Conservation (phyloP, 768 basidiomycete genomes). For the Boletus rufocinnamomeus region DNA sequence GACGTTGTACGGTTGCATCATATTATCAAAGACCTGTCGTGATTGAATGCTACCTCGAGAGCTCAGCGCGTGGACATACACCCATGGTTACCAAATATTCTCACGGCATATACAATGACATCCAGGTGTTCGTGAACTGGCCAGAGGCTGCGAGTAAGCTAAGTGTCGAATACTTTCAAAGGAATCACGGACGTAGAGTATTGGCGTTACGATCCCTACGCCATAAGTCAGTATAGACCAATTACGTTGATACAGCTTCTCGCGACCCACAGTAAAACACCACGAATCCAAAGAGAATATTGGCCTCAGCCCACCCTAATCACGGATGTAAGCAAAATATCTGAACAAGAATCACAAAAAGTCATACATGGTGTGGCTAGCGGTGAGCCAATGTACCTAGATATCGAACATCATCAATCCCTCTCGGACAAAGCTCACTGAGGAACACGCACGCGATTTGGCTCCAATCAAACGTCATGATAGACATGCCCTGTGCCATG, state of each 20-base stretch:
- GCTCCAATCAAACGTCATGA: constrained; percentile 82
- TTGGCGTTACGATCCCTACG: constrained; percentile 37
- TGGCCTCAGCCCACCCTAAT: constrained; percentile 74
- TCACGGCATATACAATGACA: constrained; percentile 59
- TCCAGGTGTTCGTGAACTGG: constrained; percentile 65
- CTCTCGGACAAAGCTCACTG: not conserved
- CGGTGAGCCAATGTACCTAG: constrained; percentile 43
- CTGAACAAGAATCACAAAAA: not conserved
- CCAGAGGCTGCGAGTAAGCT: not conserved
- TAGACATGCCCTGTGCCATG: constrained; percentile 54
- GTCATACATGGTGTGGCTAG: constrained; percentile 66
- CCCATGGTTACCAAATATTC: constrained; percentile 18
- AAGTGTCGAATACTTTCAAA: constrained; percentile 36
- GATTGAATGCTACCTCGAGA: constrained; percentile 52
- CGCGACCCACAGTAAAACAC: constrained; percentile 62
- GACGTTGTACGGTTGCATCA: constrained; percentile 57
- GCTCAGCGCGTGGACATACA: not conserved
- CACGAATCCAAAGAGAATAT: constrained; percentile 64
- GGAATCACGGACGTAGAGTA: constrained; percentile 50
- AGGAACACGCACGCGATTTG: constrained; percentile 49
- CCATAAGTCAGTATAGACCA: not conserved
- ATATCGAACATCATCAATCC: not conserved
- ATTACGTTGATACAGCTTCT: not conserved
- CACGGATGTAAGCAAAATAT: not conserved
- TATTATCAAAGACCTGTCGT: constrained; percentile 63